Conservation (phyloP, 192 early-diverging fungal species). For the Physocladia obscura region DNA sequence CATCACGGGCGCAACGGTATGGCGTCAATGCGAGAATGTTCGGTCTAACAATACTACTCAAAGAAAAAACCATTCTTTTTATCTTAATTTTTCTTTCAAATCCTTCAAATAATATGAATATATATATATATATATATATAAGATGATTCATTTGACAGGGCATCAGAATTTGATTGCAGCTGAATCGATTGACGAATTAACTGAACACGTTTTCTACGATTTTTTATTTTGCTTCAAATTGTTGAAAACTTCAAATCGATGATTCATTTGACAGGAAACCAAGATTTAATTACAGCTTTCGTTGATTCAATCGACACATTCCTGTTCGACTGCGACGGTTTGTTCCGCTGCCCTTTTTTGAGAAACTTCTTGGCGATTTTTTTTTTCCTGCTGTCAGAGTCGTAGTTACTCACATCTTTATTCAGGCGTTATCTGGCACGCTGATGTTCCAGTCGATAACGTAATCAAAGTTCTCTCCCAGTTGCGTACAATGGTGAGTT, state of each 20-base stretch:
- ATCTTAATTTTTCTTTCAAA: not conserved
- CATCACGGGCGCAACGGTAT: constrained; percentile 98
- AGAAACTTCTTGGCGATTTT: not conserved
- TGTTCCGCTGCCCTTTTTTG: not conserved
- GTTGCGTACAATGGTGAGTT: constrained; percentile 41
- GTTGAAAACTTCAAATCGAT: no score
- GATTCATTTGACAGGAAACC: constrained; percentile 10
- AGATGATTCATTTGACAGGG: not conserved
- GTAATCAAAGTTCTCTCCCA: constrained; percentile 71
- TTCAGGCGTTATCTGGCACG: constrained; percentile 90
- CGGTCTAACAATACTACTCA: constrained; percentile 44
- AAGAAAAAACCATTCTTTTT: constrained; percentile 28
- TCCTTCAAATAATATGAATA: no score
- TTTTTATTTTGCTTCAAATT: not conserved
- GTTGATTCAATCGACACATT: constrained; percentile 87
- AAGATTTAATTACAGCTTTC: constrained; percentile 38
- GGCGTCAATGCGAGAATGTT: constrained; percentile 54
- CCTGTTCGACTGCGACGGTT: constrained; percentile 96
- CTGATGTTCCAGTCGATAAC: constrained; percentile 63
- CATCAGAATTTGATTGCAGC: no score
- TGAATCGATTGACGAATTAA: no score
- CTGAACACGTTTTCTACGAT: not conserved
- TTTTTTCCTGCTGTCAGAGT: no score
- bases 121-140: no score
- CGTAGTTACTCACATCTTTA: not conserved